These are phyloP conservation scores for Gypsophila paniculata DNA, from an alignment of 179 eudicot species.

Conservation along the genomic window DNA sequence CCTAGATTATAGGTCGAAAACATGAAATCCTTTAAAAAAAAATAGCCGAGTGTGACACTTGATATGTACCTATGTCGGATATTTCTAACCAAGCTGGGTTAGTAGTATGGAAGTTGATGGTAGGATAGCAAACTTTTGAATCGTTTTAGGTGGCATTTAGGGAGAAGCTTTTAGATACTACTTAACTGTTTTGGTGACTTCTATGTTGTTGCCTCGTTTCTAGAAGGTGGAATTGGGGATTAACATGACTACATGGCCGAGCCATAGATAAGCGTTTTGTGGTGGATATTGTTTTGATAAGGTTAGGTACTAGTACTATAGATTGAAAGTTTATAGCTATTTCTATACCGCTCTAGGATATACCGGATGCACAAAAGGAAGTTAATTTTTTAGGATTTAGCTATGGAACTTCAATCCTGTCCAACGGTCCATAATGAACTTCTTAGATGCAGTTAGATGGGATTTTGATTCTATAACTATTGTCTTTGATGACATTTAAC, in stretches of 20 bases:
- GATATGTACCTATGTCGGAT: too few species aligned
- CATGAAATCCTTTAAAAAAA: too few species aligned
- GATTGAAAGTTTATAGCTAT: neutral
- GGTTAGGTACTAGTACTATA: neutral
- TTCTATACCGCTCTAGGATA: neutral
- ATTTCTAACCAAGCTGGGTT: neutral
- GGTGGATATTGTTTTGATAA: neutral
- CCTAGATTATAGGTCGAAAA: constrained; percentile 6
- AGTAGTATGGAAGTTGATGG: neutral
- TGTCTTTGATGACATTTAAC: neutral
- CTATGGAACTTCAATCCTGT: neutral
- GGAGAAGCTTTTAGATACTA: neutral
- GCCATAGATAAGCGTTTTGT: neutral
- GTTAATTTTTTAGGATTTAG: neutral
- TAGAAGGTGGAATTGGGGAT: neutral
- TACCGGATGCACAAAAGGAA: neutral
- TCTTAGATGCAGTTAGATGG: neutral
- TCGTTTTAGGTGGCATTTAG: neutral
- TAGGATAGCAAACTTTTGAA: neutral
- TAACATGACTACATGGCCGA: too few species aligned
- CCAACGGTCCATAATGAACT: neutral
- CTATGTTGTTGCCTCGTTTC: neutral
- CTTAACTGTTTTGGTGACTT: neutral
- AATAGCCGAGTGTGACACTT: too few species aligned
- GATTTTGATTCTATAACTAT: neutral